Conservation (phyloP, 2,329 filamentous ascomycete genomes). For the Tolypocladium nubicola region DNA sequence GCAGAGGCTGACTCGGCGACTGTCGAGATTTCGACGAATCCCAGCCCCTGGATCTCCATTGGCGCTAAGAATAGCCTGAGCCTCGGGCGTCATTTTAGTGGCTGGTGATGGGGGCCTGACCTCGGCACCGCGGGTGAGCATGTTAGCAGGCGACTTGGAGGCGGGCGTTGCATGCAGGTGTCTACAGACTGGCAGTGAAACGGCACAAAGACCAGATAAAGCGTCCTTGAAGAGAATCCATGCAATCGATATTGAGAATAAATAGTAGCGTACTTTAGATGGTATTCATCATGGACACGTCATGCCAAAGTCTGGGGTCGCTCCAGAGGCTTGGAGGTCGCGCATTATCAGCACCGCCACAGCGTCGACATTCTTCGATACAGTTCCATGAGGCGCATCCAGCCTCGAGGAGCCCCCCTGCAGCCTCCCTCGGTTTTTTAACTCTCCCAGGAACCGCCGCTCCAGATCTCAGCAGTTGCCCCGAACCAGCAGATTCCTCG, state of each 20-base stretch:
- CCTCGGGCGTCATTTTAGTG: neutral
- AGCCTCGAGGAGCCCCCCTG: conserved; percentile 16
- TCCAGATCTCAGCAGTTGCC: neutral
- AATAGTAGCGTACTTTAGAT: neutral
- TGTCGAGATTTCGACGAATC: neutral
- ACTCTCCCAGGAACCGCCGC: conserved; percentile 11
- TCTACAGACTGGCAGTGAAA: neutral
- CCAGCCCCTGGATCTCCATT: neutral
- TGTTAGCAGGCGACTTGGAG: neutral
- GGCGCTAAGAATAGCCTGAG: neutral
- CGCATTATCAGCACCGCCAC: conserved; percentile 22
- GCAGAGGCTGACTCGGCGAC: no score
- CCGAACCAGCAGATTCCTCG: neutral
- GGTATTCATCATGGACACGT: neutral
- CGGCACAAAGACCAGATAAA: neutral
- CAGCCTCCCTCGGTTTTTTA: conserved; percentile 19
- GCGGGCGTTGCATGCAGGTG: no score
- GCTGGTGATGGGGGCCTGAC: neutral
- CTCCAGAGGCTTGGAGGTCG: neutral
- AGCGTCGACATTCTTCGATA: conserved; percentile 29
- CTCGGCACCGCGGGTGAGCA: neutral
- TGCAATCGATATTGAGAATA: neutral
- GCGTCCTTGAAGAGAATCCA: neutral
- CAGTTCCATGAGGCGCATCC: conserved; percentile 30
- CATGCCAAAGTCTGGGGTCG: neutral